A percentile compares a stretch with the other conserved stretches of the same genome.
These are phyloP conservation scores for Scedosporium dehoogii DNA, from an alignment of 2,329 filamentous ascomycete genomes.

Conservation along the genomic window DNA sequence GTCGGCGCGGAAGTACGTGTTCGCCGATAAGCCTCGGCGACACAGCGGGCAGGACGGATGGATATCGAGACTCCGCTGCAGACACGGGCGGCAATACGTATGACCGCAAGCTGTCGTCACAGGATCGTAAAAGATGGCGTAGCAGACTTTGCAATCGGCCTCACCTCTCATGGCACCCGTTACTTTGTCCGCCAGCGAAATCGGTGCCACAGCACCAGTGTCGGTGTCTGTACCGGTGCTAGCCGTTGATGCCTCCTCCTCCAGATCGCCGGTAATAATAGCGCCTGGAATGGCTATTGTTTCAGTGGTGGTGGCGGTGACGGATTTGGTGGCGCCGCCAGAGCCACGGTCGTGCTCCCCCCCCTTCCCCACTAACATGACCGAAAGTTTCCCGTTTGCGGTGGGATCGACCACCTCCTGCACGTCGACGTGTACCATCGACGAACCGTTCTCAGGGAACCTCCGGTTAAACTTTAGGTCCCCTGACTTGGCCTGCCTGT, in stretches of 20 bases:
- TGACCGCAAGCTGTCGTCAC: slow-evolving; percentile 81
- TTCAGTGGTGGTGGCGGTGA: not conserved
- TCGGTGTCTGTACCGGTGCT: not conserved
- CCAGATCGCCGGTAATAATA: not conserved
- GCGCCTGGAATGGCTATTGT: not conserved
- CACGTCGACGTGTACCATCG: not conserved
- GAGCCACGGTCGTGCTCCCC: not conserved
- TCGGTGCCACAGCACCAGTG: not conserved
- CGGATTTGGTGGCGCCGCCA: not conserved
- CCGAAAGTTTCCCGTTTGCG: not conserved
- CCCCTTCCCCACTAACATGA: not conserved
- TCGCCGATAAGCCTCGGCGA: slow-evolving; percentile 50
- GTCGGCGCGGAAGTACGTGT: slow-evolving; percentile 28
- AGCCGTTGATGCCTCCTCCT: not conserved
- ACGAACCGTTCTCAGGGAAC: not conserved
- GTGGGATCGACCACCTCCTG: not conserved
- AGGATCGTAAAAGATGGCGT: slow-evolving; percentile 69
- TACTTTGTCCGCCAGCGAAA: slow-evolving; percentile 19
- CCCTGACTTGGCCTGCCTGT: not conserved
- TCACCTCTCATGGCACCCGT: slow-evolving; percentile 37
- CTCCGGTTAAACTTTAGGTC: not conserved
- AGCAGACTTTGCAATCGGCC: slow-evolving; percentile 84
- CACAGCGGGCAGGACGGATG: slow-evolving; percentile 73
- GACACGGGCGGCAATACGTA: slow-evolving; percentile 75
- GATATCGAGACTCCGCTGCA: slow-evolving; percentile 68